Evolutionary conservation across 345 rosid genomes (phyloP).

Genomic region (Combretum micranthum): DNA sequence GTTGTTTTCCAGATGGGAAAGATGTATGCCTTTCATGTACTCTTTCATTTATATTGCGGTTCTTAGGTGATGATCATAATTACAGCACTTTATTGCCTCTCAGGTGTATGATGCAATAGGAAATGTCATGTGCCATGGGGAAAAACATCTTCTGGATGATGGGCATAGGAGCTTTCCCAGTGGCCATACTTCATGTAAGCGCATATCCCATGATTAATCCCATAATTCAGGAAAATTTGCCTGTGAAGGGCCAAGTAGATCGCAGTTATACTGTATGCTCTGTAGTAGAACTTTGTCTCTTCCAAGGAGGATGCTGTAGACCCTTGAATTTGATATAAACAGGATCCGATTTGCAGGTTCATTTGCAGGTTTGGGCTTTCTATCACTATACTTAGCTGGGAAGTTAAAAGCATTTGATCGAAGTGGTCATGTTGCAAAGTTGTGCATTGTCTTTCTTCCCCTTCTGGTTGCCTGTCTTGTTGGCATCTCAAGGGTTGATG

Average conservation of each 20-base stretch:
- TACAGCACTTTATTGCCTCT: background rate
- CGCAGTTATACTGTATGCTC: no score
- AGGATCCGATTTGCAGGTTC: conserved; percentile 44
- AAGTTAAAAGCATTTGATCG: conserved; percentile 61
- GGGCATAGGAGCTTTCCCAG: conserved; percentile 92
- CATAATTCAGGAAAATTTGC: background rate
- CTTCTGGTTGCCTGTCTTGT: conserved; percentile 65
- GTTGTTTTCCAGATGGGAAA: conserved; percentile 89
- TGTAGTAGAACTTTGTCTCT: no score
- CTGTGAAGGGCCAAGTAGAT: background rate
- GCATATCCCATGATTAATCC: background rate
- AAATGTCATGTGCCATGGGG: conserved; percentile 68
- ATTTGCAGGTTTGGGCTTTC: conserved; percentile 71
- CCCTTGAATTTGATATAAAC: background rate
- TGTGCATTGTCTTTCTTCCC: conserved; percentile 58
- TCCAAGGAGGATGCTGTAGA: no score
- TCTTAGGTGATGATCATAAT: background rate
- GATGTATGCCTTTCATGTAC: conserved; percentile 26
- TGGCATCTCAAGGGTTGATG: conserved; percentile 76
- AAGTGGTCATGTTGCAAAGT: conserved; percentile 73
- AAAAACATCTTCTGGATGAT: conserved; percentile 47
- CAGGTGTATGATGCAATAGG: conserved; percentile 49
- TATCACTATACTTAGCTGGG: conserved; percentile 68
- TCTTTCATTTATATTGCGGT: background rate
- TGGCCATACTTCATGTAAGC: conserved; percentile 74